A percentile compares a stretch with the other conserved stretches of the same genome.
Conservation (phyloP, 2,329 filamentous ascomycete species). For the Alternaria gansuensis region DNA sequence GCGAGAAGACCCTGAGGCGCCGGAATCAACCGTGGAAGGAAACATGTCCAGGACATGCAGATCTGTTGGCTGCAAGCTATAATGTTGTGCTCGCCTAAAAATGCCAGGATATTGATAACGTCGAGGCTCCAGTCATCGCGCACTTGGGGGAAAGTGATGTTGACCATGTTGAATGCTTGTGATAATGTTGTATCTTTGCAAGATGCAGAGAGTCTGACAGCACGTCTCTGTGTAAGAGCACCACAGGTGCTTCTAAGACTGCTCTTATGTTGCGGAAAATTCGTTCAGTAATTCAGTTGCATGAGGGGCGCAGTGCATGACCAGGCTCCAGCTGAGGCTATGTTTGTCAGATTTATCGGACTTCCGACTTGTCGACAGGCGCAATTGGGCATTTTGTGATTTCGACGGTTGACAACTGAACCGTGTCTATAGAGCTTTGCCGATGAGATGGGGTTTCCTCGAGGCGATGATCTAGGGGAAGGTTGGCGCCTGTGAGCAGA, state of each 20-base stretch:
- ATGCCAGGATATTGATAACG: constrained; percentile 11
- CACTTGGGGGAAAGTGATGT: neutral
- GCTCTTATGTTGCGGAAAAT: neutral
- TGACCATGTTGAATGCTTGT: neutral
- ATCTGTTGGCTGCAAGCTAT: constrained; percentile 6
- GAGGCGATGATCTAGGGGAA: too few species aligned
- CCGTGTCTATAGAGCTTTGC: too few species aligned
- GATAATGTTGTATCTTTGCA: neutral
- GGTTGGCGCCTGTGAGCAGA: too few species aligned
- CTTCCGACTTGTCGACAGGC: too few species aligned
- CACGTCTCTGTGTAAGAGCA: neutral
- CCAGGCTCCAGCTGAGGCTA: too few species aligned
- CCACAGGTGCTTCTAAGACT: neutral
- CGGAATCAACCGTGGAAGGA: constrained; percentile 7
- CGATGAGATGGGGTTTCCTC: too few species aligned
- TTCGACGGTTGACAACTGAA: too few species aligned
- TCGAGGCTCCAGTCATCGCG: neutral
- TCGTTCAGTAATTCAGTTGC: neutral
- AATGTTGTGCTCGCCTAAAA: constrained; percentile 11
- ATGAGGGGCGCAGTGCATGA: neutral
- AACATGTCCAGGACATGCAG: constrained; percentile 7
- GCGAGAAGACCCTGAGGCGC: constrained; percentile 8
- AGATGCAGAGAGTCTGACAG: neutral
- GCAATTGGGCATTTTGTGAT: too few species aligned
- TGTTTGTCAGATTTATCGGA: too few species aligned